Conservation (phyloP, 495 filamentous ascomycete genomes). For the Trichocladium uniseriatum region DNA sequence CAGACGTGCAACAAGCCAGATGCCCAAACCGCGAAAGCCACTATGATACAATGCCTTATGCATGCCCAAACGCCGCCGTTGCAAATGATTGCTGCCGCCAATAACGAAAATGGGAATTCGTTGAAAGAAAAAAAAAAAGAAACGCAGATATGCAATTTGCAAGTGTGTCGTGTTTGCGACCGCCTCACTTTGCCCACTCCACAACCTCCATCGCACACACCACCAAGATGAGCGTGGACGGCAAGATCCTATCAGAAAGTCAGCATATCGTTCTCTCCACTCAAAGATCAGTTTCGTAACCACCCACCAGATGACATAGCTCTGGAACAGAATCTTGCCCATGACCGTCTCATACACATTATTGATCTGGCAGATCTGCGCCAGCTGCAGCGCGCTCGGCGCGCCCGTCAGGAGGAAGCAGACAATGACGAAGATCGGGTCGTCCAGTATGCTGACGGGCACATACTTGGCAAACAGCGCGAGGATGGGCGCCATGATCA, state of each 20-base stretch:
- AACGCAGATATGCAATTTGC: not conserved
- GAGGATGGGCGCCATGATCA: slow-evolving; percentile 89
- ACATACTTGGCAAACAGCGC: slow-evolving; percentile 87
- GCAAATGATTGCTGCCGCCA: not conserved
- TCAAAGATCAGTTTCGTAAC: too few species aligned
- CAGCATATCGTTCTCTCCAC: slow-evolving; percentile 11
- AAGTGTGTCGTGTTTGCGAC: not conserved
- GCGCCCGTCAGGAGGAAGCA: slow-evolving; percentile 94
- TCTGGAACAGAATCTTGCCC: slow-evolving; percentile 89
- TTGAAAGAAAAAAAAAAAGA: slow-evolving; percentile 2
- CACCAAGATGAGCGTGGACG: slow-evolving; percentile 82
- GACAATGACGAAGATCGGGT: slow-evolving; percentile 95
- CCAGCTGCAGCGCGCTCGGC: slow-evolving; percentile 86
- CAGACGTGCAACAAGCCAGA: not conserved
- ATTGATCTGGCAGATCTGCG: slow-evolving; percentile 98
- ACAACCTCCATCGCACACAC: slow-evolving; percentile 88
- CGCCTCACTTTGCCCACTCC: slow-evolving; percentile 58
- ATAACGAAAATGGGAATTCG: not conserved
- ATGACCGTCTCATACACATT: slow-evolving; percentile 89
- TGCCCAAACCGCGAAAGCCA: not conserved
- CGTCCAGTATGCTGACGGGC: slow-evolving; percentile 87
- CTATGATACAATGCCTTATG: not conserved
- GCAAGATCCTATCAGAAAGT: slow-evolving; percentile 62
- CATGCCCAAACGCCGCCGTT: not conserved
- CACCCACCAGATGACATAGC: slow-evolving; percentile 86